Conservation (phyloP, 1,284 basidiomycete genomes). For the Caloboletus firmus region DNA sequence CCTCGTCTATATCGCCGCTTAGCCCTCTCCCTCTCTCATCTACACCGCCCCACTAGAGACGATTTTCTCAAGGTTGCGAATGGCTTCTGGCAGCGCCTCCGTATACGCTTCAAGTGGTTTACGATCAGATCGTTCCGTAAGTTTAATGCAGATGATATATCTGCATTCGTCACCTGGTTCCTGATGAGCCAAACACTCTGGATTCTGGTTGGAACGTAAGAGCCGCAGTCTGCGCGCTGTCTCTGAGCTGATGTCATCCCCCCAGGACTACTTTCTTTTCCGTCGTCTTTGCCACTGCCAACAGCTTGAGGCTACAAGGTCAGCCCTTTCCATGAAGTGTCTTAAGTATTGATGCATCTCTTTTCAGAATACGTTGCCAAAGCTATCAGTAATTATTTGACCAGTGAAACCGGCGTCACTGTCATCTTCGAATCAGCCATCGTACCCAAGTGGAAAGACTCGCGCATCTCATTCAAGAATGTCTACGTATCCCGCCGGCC, state of each 20-base stretch:
- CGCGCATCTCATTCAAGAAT: slow-evolving; percentile 93
- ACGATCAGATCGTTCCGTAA: slow-evolving; percentile 93
- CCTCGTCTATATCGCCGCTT: slow-evolving; percentile 77
- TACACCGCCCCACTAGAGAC: slow-evolving; percentile 82
- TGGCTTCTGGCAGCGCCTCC: slow-evolving; percentile 86
- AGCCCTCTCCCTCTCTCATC: slow-evolving; percentile 70
- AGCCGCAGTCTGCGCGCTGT: background rate
- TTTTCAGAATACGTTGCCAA: slow-evolving; percentile 80
- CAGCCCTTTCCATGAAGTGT: background rate
- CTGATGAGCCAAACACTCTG: slow-evolving; percentile 92
- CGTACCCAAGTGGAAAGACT: slow-evolving; percentile 97
- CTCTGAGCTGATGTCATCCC: slow-evolving; percentile 14
- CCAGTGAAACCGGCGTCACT: slow-evolving; percentile 88
- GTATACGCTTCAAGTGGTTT: slow-evolving; percentile 97
- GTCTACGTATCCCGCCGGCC: slow-evolving; percentile 91
- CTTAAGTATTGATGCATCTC: background rate
- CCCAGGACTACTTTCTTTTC: slow-evolving; percentile 93
- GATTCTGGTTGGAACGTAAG: slow-evolving; percentile 93
- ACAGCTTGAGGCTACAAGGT: slow-evolving; percentile 91
- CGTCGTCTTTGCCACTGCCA: slow-evolving; percentile 85
- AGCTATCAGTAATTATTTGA: slow-evolving; percentile 91
- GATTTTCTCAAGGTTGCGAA: slow-evolving; percentile 86
- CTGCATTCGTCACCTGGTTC: slow-evolving; percentile 94
- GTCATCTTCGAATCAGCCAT: slow-evolving; percentile 98
- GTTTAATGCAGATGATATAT: slow-evolving; percentile 97